Percentiles rank a stretch among this genome's conserved stretches.
phyloP scores from a whole-genome alignment of 495 filamentous ascomycete species.

The Penicillium malachiteum region DNA sequence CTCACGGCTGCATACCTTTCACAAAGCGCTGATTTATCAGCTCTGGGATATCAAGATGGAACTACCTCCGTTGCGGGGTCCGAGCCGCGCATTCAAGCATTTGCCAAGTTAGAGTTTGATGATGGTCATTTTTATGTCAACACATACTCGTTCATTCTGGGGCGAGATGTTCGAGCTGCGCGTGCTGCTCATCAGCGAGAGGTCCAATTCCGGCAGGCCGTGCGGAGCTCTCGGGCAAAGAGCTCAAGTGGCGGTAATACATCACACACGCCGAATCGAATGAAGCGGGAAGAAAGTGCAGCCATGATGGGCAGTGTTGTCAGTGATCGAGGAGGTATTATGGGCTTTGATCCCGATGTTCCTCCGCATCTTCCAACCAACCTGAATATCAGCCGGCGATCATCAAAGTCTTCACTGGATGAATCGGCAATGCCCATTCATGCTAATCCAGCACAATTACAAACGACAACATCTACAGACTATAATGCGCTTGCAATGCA shows the following conservation, averaged over 20 bases:
- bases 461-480: slow-evolving; percentile 34
- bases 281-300: slow-evolving; percentile 46
- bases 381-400: slow-evolving; percentile 43
- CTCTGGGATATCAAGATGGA: slow-evolving; percentile 41
- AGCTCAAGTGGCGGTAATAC: slow-evolving; percentile 49
- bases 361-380: slow-evolving; percentile 41
- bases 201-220: slow-evolving; percentile 42
- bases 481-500: slow-evolving; percentile 51
- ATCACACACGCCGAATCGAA: slow-evolving; percentile 46
- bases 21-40: slow-evolving; percentile 39
- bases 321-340: slow-evolving; percentile 60
- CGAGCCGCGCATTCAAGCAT: slow-evolving; percentile 56
- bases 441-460: slow-evolving; percentile 45
- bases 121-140: slow-evolving; percentile 75
- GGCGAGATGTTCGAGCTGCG: slow-evolving; percentile 60
- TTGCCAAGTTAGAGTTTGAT: slow-evolving; percentile 68
- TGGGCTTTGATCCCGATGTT: slow-evolving; percentile 54
- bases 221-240: slow-evolving; percentile 42
- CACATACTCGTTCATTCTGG: slow-evolving; percentile 63
- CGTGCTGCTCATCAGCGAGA: slow-evolving; percentile 51
- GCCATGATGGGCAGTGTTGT: slow-evolving; percentile 51
- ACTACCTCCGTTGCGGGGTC: slow-evolving; percentile 41
- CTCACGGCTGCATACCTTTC: slow-evolving; percentile 43
- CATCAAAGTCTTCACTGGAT: slow-evolving; percentile 46
- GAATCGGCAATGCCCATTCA: slow-evolving; percentile 39